Conservation (phyloP, 2,329 filamentous ascomycete genomes). For the Alternaria brassicicola region DNA sequence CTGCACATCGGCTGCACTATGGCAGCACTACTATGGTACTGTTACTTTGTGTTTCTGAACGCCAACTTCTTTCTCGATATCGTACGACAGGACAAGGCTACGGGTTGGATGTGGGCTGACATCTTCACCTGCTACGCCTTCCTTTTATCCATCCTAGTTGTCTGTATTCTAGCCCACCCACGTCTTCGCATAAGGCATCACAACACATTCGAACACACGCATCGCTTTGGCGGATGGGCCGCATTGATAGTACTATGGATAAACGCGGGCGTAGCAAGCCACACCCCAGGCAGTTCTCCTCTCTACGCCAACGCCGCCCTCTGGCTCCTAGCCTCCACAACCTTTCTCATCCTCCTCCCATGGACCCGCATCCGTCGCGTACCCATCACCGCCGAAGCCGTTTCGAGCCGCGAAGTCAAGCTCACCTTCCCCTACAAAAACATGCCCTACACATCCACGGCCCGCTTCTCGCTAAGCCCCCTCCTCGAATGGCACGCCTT, state of each 20-base stretch:
- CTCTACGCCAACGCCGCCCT: constrained; percentile 45
- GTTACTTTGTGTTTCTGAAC: constrained; percentile 47
- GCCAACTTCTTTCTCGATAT: constrained; percentile 27
- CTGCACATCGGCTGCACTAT: constrained; percentile 43
- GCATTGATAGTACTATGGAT: constrained; percentile 37
- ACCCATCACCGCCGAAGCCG: constrained; percentile 65
- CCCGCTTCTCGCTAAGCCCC: constrained; percentile 23
- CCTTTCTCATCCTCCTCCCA: constrained; percentile 70
- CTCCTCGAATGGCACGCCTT: constrained; percentile 48
- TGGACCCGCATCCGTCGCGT: constrained; percentile 76
- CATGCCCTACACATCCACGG: constrained; percentile 34
- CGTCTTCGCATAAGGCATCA: constrained; percentile 34
- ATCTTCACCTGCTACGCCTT: constrained; percentile 22
- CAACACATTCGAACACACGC: constrained; percentile 44
- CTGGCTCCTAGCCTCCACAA: constrained; percentile 72
- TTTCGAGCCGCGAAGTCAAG: constrained; percentile 74
- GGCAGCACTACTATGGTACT: constrained; percentile 51
- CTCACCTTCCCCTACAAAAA: constrained; percentile 57
- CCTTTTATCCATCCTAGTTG: constrained; percentile 24
- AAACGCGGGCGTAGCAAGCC: constrained; percentile 22
- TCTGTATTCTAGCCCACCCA: constrained; percentile 37
- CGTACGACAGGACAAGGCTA: constrained; percentile 8
- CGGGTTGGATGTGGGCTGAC: constrained; percentile 25
- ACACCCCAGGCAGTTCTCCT: neutral
- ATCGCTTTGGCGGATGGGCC: constrained; percentile 46